These are phyloP conservation scores for Neurospora sp. DNA, from an alignment of 495 filamentous ascomycete species.

Conservation along the genomic window DNA sequence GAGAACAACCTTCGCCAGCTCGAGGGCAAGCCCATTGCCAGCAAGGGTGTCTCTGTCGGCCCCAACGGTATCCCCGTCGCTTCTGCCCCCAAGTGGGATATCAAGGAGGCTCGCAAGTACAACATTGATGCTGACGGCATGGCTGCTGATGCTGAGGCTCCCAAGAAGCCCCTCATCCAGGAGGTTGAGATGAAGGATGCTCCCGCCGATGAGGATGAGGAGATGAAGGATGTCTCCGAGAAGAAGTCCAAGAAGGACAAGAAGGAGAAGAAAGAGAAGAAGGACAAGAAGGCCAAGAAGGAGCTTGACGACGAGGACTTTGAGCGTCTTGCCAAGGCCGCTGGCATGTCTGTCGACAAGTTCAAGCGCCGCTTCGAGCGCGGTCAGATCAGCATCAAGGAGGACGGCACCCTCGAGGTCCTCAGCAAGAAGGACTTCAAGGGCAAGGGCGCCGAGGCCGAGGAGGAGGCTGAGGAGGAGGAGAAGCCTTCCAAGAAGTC, in stretches of 20 bases:
- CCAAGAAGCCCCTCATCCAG: slow-evolving; percentile 45
- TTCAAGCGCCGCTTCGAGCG: slow-evolving; percentile 55
- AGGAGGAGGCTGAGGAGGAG: slow-evolving; percentile 42
- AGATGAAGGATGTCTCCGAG: slow-evolving; percentile 19
- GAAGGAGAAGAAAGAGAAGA: slow-evolving; percentile 24
- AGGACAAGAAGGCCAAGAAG: slow-evolving; percentile 24
- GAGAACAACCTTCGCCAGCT: slow-evolving; percentile 76
- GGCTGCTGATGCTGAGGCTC: slow-evolving; percentile 55
- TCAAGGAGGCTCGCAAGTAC: slow-evolving; percentile 93
- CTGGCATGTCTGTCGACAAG: slow-evolving; percentile 53
- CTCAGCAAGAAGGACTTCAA: slow-evolving; percentile 58
- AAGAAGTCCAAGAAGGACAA: slow-evolving; percentile 33
- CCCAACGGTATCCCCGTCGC: slow-evolving; percentile 52
- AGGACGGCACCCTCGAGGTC: slow-evolving; percentile 45
- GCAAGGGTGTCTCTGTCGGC: slow-evolving; percentile 63
- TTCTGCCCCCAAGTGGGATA: slow-evolving; percentile 68
- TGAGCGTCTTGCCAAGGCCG: slow-evolving; percentile 45
- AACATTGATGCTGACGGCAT: slow-evolving; percentile 89
- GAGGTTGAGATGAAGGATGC: slow-evolving; percentile 47
- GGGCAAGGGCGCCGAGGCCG: slow-evolving; percentile 42
- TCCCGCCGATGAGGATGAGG: slow-evolving; percentile 18
- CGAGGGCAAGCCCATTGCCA: slow-evolving; percentile 81
- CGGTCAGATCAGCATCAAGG: slow-evolving; percentile 51
- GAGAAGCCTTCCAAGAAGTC: slow-evolving; percentile 22
- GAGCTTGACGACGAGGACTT: slow-evolving; percentile 40